Conservation (phyloP, 1,139 yeast species). For the Candida smagusa region DNA sequence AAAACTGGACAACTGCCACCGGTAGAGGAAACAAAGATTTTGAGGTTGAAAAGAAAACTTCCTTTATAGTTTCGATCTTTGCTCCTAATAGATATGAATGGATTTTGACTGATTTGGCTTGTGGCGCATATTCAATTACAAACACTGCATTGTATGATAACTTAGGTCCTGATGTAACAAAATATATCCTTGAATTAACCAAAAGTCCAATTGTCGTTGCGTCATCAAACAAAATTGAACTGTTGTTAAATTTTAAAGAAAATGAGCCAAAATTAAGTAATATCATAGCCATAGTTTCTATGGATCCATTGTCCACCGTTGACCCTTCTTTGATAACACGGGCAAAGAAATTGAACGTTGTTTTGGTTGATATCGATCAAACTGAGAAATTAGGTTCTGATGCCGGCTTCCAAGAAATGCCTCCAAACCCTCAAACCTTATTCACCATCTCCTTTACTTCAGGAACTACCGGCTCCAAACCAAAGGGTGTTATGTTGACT, state of each 20-base stretch:
- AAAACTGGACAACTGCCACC: slow-evolving; percentile 2
- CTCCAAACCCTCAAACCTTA: slow-evolving; percentile 28
- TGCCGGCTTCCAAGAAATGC: slow-evolving; percentile 13
- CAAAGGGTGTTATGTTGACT: slow-evolving; percentile 38
- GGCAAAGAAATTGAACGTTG: slow-evolving; percentile 12
- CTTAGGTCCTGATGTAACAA: slow-evolving; percentile 34
- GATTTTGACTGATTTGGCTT: slow-evolving; percentile 37
- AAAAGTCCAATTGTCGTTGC: slow-evolving; percentile 35
- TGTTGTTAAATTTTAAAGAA: slow-evolving; percentile 25
- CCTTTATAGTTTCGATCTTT: slow-evolving; percentile 34
- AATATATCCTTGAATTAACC: slow-evolving; percentile 32
- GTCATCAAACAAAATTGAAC: slow-evolving; percentile 28
- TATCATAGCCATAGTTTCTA: slow-evolving; percentile 29
- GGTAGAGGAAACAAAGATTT: slow-evolving; percentile 8
- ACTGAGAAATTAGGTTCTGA: slow-evolving; percentile 16
- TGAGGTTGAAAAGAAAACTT: slow-evolving; percentile 13
- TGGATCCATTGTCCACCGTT: slow-evolving; percentile 27
- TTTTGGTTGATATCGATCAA: slow-evolving; percentile 14
- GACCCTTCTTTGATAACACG: background rate
- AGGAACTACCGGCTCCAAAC: slow-evolving; percentile 41
- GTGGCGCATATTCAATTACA: slow-evolving; percentile 33
- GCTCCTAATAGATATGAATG: slow-evolving; percentile 39
- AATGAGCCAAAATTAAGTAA: slow-evolving; percentile 20
- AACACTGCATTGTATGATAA: slow-evolving; percentile 41
- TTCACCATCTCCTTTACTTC: slow-evolving; percentile 42